A percentile compares a stretch with the other conserved stretches of the same genome.
These are phyloP conservation scores for Oldenlandia corymbosa DNA, from an alignment of 257 asterid species.

Conservation along the genomic window DNA sequence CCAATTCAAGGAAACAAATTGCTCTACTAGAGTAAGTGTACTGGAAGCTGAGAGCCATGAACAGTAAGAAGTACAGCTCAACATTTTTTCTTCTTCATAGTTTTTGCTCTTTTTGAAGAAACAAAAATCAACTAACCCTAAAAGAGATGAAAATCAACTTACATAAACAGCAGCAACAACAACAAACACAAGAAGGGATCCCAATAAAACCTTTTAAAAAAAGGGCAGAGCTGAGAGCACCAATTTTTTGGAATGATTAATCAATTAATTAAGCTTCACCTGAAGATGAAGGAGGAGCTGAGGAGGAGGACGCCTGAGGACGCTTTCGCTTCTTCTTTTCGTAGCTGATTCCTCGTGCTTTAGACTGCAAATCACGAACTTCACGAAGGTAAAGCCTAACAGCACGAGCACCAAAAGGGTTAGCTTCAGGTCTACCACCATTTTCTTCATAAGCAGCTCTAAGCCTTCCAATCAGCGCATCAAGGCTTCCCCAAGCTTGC, in stretches of 20 bases:
- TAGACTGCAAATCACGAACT: constrained; percentile 81
- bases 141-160: too few species aligned
- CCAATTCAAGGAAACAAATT: constrained; percentile 8
- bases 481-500: constrained; percentile 97
- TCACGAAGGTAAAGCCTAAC: constrained; percentile 86
- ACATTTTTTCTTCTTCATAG: too few species aligned
- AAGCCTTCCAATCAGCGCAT: constrained; percentile 79
- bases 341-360: constrained; percentile 86
- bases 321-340: constrained; percentile 69
- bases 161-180: too few species aligned
- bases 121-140: too few species aligned
- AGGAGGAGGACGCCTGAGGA: too few species aligned
- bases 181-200: too few species aligned
- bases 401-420: constrained; percentile 87
- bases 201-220: too few species aligned
- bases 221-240: too few species aligned
- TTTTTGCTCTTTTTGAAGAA: too few species aligned
- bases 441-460: constrained; percentile 92
- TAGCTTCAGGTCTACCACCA: constrained; percentile 81
- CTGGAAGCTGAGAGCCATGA: too few species aligned
- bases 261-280: constrained; percentile 22
- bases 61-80: too few species aligned
- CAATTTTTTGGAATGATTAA: too few species aligned
- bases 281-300: constrained; percentile 29
- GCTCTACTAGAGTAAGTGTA: neutral